Evolutionary conservation across 2,329 filamentous ascomycete species (phyloP).

Genomic region (Phialophora verrucosa): DNA sequence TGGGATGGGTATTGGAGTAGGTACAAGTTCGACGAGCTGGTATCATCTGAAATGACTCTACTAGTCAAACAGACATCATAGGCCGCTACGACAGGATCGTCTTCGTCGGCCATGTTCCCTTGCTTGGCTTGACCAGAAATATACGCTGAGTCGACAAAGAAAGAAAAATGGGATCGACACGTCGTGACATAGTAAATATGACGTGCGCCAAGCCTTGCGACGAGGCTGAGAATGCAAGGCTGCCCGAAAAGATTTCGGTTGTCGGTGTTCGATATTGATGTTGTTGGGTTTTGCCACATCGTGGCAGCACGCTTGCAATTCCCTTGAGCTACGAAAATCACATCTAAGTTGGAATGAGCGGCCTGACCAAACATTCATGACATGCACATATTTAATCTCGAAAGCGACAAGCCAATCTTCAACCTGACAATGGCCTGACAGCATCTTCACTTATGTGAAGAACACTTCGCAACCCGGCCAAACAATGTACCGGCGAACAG

Average conservation of each 20-base stretch:
- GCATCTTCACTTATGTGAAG: background rate
- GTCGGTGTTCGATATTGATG: background rate
- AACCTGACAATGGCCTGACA: background rate
- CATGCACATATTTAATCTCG: background rate
- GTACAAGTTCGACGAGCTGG: conserved; percentile 54
- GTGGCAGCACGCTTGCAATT: background rate
- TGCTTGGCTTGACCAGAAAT: background rate
- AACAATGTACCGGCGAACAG: background rate
- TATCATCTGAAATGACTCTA: conserved; percentile 37
- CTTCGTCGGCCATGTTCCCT: conserved; percentile 36
- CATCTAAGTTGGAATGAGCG: background rate
- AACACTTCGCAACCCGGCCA: background rate
- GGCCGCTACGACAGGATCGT: conserved; percentile 72
- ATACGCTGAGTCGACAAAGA: background rate
- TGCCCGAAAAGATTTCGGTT: conserved; percentile 46
- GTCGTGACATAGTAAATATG: background rate
- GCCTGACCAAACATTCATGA: background rate
- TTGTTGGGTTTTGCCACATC: background rate
- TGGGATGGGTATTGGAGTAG: conserved; percentile 86
- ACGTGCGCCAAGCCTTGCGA: background rate
- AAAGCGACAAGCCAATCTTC: background rate
- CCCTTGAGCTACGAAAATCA: background rate
- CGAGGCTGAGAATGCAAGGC: conserved; percentile 51
- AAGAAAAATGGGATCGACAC: background rate
- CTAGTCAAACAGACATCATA: conserved; percentile 87